Conservation (phyloP, 805 yeast species). For the Cyberlindnera lachancei region DNA sequence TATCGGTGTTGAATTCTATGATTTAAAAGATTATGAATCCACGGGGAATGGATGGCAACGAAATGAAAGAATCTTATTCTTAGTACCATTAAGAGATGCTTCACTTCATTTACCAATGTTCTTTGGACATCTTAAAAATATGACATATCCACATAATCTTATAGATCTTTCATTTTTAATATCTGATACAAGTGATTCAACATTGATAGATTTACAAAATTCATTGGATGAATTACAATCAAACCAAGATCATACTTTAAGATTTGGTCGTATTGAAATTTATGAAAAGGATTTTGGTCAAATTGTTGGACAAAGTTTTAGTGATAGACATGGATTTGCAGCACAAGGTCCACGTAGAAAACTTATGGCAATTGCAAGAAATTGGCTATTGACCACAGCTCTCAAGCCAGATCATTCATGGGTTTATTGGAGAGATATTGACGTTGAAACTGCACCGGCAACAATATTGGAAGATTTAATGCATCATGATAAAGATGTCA, state of each 20-base stretch:
- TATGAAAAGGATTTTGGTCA: slow-evolving; percentile 93
- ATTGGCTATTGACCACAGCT: slow-evolving; percentile 86
- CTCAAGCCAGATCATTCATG: slow-evolving; percentile 87
- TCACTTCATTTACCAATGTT: slow-evolving; percentile 85
- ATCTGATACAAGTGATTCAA: slow-evolving; percentile 84
- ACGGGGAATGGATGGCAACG: slow-evolving; percentile 71
- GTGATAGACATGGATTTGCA: slow-evolving; percentile 90
- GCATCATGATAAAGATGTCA: slow-evolving; percentile 86
- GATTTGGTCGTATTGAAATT: slow-evolving; percentile 81
- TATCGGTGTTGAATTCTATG: slow-evolving; percentile 58
- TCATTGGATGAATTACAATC: slow-evolving; percentile 57
- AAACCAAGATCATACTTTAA: slow-evolving; percentile 51
- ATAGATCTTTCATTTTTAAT: slow-evolving; percentile 82
- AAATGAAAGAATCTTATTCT: slow-evolving; percentile 70
- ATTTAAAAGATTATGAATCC: slow-evolving; percentile 59
- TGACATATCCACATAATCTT: slow-evolving; percentile 81
- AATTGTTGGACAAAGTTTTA: slow-evolving; percentile 83
- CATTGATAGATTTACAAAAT: slow-evolving; percentile 58
- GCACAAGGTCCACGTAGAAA: slow-evolving; percentile 95
- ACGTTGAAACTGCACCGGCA: slow-evolving; percentile 84
- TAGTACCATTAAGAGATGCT: slow-evolving; percentile 91
- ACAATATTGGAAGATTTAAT: slow-evolving; percentile 85
- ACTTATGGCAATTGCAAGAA: slow-evolving; percentile 91
- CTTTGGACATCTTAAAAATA: slow-evolving; percentile 68
- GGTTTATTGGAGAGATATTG: slow-evolving; percentile 98